A percentile compares a stretch with the other conserved stretches of the same genome.
These are phyloP conservation scores for Friedmanniomyces simplex DNA, from an alignment of 495 filamentous ascomycete genomes.

Conservation along the genomic window DNA sequence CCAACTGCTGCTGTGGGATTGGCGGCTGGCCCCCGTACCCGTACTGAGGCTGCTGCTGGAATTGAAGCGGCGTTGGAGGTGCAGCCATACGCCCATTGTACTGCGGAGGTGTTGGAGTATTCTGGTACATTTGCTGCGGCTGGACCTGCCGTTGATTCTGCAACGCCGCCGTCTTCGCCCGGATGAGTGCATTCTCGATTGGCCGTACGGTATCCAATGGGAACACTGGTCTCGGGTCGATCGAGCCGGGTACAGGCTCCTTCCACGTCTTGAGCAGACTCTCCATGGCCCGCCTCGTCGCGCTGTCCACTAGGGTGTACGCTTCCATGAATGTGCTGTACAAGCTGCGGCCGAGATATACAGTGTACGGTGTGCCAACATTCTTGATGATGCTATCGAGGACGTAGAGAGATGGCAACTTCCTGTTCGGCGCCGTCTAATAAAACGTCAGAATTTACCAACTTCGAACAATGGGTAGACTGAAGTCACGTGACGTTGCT, in stretches of 20 bases:
- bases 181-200: constrained; percentile 90
- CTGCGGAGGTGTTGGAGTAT: constrained; percentile 62
- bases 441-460: constrained; percentile 12
- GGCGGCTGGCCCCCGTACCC: constrained; percentile 8
- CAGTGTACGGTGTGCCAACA: constrained; percentile 91
- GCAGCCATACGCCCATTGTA: constrained; percentile 33
- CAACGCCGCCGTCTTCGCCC: constrained; percentile 64
- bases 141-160: constrained; percentile 59
- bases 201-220: constrained; percentile 68
- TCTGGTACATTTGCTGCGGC: constrained; percentile 38
- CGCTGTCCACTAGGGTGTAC: constrained; percentile 73
- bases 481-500: neutral
- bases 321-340: constrained; percentile 94
- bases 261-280: constrained; percentile 99
- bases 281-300: constrained; percentile 79
- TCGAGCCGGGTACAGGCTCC: constrained; percentile 82
- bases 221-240: constrained; percentile 82
- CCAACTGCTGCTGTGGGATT: constrained; percentile 9
- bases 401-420: constrained; percentile 91
- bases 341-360: constrained; percentile 84
- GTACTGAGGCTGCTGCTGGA: constrained; percentile 9
- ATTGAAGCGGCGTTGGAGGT: constrained; percentile 25
- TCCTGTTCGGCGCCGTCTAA: constrained; percentile 74
- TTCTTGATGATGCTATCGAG: constrained; percentile 98
- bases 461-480: neutral